Evolutionary conservation across 805 yeast genomes (phyloP).

Genomic region (Saccharomyces eubayanus): DNA sequence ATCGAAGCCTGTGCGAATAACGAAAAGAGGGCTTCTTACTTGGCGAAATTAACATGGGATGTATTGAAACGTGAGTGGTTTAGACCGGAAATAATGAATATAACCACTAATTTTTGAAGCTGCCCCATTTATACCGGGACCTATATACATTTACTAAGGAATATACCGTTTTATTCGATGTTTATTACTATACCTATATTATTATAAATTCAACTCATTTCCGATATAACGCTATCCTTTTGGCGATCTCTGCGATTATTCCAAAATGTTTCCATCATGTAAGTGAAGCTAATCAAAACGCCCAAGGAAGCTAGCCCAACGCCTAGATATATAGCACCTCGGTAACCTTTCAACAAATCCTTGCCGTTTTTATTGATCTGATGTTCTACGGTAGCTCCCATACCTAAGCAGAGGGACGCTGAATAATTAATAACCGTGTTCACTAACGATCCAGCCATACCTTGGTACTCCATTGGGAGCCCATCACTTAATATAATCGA

Average conservation of each 20-base stretch:
- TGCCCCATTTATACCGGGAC: too few relatives aligned
- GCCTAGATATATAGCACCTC: slow-evolving; percentile 52
- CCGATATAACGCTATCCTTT: neutral
- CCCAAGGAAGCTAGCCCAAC: slow-evolving; percentile 52
- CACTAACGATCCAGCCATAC: slow-evolving; percentile 69
- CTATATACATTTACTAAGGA: neutral
- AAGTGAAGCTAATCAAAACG: slow-evolving; percentile 16
- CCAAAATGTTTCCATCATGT: slow-evolving; percentile 10
- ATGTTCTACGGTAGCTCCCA: slow-evolving; percentile 54
- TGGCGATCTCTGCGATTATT: slow-evolving; percentile 3
- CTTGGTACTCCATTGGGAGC: slow-evolving; percentile 59
- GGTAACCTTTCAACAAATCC: slow-evolving; percentile 35
- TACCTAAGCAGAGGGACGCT: slow-evolving; percentile 57
- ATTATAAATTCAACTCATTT: neutral
- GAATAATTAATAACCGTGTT: slow-evolving; percentile 67
- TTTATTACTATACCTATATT: neutral
- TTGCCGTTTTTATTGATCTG: slow-evolving; percentile 19
- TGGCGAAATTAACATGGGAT: slow-evolving; percentile 65
- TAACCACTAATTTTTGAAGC: slow-evolving; percentile 17
- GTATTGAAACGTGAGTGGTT: slow-evolving; percentile 57
- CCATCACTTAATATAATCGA: slow-evolving; percentile 52
- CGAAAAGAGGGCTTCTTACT: slow-evolving; percentile 38
- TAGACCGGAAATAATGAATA: slow-evolving; percentile 44
- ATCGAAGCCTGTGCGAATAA: slow-evolving; percentile 60
- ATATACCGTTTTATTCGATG: neutral